A percentile compares a stretch with the other conserved stretches of the same genome.
Conservation (phyloP, 192 early-diverging fungal genomes). For the Endogone sp. region DNA sequence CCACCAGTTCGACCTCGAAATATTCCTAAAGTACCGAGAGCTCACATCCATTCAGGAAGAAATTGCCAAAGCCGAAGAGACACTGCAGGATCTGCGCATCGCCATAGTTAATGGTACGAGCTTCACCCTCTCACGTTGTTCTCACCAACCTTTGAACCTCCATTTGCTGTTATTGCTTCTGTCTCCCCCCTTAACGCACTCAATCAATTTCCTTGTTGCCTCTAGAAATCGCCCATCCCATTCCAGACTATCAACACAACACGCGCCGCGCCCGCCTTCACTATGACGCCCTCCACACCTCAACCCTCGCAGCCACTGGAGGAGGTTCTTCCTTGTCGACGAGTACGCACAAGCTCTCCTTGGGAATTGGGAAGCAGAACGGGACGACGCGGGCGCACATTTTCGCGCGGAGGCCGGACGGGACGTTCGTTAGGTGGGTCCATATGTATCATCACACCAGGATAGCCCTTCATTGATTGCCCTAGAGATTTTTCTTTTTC, state of each 20-base stretch:
- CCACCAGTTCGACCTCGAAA: constrained; percentile 76
- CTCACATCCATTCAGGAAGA: constrained; percentile 56
- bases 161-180: not conserved
- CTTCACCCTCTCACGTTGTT: not conserved
- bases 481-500: too few relatives aligned
- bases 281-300: not conserved
- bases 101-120: constrained; percentile 56
- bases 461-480: too few relatives aligned
- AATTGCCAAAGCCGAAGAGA: constrained; percentile 53
- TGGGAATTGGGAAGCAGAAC: too few relatives aligned
- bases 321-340: not conserved
- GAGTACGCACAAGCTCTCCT: not conserved
- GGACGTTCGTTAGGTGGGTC: not conserved
- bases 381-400: not conserved
- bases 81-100: constrained; percentile 51
- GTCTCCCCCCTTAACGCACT: too few relatives aligned
- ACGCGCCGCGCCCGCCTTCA: not conserved
- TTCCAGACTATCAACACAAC: not conserved
- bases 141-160: not conserved
- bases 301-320: too few relatives aligned
- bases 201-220: too few relatives aligned
- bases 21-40: constrained; percentile 68
- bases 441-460: too few relatives aligned
- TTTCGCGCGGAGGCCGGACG: not conserved
- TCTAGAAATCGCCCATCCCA: not conserved